Percentiles rank a stretch among this genome's conserved stretches.
Evolutionary conservation across 1,284 basidiomycete genomes (phyloP).

Genomic region (Trichosporon inkin): DNA sequence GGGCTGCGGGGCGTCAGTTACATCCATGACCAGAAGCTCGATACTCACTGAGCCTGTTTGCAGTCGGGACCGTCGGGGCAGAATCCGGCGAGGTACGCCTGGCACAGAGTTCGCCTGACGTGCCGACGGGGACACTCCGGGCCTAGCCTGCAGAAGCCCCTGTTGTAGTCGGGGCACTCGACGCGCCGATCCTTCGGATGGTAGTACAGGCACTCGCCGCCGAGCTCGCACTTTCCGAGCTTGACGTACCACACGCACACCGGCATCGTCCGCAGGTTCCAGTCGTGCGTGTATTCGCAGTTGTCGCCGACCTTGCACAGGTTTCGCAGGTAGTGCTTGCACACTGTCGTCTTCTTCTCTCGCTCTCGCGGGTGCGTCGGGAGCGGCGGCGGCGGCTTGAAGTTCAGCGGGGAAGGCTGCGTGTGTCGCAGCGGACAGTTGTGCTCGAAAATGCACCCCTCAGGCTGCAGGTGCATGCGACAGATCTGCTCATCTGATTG

Average conservation of each 20-base stretch:
- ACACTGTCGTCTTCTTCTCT: slow-evolving; percentile 87
- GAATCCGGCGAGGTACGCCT: slow-evolving; percentile 87
- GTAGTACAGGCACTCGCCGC: slow-evolving; percentile 96
- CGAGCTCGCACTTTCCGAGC: slow-evolving; percentile 95
- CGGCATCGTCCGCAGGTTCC: slow-evolving; percentile 97
- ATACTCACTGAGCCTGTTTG: slow-evolving; percentile 79
- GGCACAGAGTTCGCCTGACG: slow-evolving; percentile 83
- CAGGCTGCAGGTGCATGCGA: slow-evolving; percentile 67
- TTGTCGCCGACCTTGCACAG: slow-evolving; percentile 97
- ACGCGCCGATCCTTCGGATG: slow-evolving; percentile 84
- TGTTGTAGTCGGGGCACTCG: slow-evolving; percentile 91
- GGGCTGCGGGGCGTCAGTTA: slow-evolving; percentile 27
- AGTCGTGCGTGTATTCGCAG: slow-evolving; percentile 99
- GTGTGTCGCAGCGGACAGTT: slow-evolving; percentile 90
- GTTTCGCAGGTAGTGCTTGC: slow-evolving; percentile 98
- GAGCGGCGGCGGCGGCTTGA: slow-evolving; percentile 73
- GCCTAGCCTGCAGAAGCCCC: slow-evolving; percentile 91
- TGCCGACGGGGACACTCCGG: slow-evolving; percentile 89
- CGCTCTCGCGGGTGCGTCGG: slow-evolving; percentile 72
- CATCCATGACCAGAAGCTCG: neutral
- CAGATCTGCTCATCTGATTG: slow-evolving; percentile 82
- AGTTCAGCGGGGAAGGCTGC: slow-evolving; percentile 75
- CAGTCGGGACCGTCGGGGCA: slow-evolving; percentile 93
- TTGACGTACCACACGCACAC: slow-evolving; percentile 99
- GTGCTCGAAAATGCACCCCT: slow-evolving; percentile 77